Conservation (phyloP, 805 yeast species). For the Yamadazyma akitaensis region DNA sequence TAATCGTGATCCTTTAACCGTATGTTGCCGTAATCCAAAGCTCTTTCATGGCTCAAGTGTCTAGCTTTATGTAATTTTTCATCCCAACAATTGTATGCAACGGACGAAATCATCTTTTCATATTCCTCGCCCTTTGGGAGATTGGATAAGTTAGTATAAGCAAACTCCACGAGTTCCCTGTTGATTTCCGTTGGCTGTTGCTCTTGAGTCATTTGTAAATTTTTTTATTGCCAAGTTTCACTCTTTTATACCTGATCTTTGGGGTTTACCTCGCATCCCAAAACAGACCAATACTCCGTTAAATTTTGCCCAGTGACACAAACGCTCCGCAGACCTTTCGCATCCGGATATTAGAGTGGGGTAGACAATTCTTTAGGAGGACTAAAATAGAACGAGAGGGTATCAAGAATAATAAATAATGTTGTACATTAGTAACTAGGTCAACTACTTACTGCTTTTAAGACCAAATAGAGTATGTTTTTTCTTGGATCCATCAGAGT, state of each 20-base stretch:
- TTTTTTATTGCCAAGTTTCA: not conserved
- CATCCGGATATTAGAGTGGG: not conserved
- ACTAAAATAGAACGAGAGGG: too few relatives aligned
- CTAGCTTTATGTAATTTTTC: conserved; percentile 26
- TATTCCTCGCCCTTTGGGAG: conserved; percentile 43
- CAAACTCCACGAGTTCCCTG: conserved; percentile 32
- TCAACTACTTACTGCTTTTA: conserved; percentile 7
- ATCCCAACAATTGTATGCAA: conserved; percentile 40
- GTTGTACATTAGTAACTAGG: not conserved
- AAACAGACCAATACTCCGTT: not conserved
- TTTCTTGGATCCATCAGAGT: conserved; percentile 12
- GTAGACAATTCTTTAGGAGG: not conserved
- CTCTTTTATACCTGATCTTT: not conserved
- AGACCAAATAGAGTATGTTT: conserved; percentile 19
- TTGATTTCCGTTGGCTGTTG: conserved; percentile 23
- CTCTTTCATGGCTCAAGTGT: conserved; percentile 30
- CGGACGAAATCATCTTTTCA: conserved; percentile 54
- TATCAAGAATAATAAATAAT: too few relatives aligned
- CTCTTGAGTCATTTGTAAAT: not conserved
- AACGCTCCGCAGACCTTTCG: not conserved
- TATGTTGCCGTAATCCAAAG: conserved; percentile 30
- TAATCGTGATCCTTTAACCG: conserved; percentile 31
- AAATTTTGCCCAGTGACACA: not conserved
- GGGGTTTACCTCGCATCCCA: not conserved
- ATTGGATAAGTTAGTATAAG: conserved; percentile 29